Conservation (phyloP, 371 early-diverging fungal species). For the Lichtheimia corymbifera region DNA sequence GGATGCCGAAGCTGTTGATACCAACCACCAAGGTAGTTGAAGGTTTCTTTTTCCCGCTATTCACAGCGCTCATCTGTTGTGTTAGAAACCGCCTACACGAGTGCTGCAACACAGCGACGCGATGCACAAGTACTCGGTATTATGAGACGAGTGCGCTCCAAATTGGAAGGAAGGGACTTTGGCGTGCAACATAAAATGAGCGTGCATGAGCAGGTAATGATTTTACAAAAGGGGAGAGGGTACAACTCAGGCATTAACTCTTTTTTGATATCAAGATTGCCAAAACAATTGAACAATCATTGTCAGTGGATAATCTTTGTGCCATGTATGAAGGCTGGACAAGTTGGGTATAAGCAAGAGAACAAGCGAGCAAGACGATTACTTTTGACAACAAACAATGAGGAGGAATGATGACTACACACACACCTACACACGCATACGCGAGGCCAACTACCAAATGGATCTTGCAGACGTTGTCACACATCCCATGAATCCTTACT, state of each 20-base stretch:
- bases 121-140: slow-evolving; percentile 64
- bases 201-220: slow-evolving; percentile 64
- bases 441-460: too few relatives aligned
- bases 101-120: slow-evolving; percentile 8
- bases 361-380: too few relatives aligned
- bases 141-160: slow-evolving; percentile 63
- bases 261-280: slow-evolving; percentile 24
- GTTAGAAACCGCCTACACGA: not conserved
- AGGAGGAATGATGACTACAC: too few relatives aligned
- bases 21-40: not conserved
- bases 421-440: too few relatives aligned
- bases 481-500: too few relatives aligned
- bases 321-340: slow-evolving; percentile 63
- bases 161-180: slow-evolving; percentile 72
- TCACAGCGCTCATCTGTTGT: too few relatives aligned
- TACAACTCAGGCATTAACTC: not conserved
- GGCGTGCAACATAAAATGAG: slow-evolving; percentile 51
- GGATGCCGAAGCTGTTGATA: not conserved
- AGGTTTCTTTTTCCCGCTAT: too few relatives aligned
- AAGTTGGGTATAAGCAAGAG: slow-evolving; percentile 52
- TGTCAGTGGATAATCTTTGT: slow-evolving; percentile 57
- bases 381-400: too few relatives aligned
- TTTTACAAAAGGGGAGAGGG: not conserved
- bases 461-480: too few relatives aligned
- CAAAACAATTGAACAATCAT: slow-evolving; percentile 60